Evolutionary conservation across 2,329 filamentous ascomycete genomes (phyloP), one percentile per base, ranked within the genome.

Genomic region (Nothophoma quercina): DNA sequence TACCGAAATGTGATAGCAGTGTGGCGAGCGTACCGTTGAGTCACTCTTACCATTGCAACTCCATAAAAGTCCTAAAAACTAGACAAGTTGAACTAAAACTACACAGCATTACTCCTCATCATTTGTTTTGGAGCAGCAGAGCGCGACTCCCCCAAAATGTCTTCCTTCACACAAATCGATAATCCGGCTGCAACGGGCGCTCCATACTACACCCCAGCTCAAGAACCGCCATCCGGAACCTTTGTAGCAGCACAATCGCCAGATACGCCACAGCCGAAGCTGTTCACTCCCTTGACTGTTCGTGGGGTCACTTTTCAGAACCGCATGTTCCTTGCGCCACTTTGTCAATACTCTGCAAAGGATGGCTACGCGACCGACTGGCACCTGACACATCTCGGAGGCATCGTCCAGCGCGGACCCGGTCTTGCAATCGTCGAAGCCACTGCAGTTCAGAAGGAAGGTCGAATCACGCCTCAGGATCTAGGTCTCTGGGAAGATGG

Each of bases 281-380:
- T 64, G 26, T 64, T 66, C 41, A 54, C 26, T 10, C 62, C 61
- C 15, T 47, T 66, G 34, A 53, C 49, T 22, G 56, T 64, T 36
- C 62, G 63, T 43, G 38, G 47, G 26, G 36, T 56, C 7, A 48
- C 33, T 4, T 51, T 63, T 16, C 52, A 41, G 4, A 64, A 64
- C 38, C 58, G 63, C 29, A 62, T 64, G 21, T 32, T 64, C 15
- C 56, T 66, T 15, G 51, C 62, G 7, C 62, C 63, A 10, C 59
- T 66, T 56, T 62, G 62, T 28, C 58, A 60, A 44, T 64, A 62
- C 48, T 50, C 41, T 22, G 48, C 58, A 8, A 26, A 65, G 25
- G 63, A 68, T 16, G 63, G 62, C 10, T 28, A 50, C 10, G 39
- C 62, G n/a, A 64, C 58, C 12, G 41, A 47, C 16, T 66, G 58